phyloP scores from a whole-genome alignment of 2,329 filamentous ascomycete genomes.

The Tolypocladium cylindrosporum region DNA sequence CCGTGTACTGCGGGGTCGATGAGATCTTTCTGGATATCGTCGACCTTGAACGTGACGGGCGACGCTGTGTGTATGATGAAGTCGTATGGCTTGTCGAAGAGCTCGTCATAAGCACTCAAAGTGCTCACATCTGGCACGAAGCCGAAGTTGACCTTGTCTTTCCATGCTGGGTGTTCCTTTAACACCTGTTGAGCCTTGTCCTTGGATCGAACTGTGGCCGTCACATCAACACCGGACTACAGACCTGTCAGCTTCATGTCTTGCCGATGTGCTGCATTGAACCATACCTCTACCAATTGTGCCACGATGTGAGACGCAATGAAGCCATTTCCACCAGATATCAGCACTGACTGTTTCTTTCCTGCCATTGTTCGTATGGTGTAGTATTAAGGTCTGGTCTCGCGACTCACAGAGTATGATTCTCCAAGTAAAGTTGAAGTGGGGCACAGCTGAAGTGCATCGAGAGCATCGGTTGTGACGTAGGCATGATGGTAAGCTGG shows the following conservation, averaged over 20 bases:
- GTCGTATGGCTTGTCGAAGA: not conserved
- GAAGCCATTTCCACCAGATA: not conserved
- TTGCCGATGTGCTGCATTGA: not conserved
- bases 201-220: not conserved
- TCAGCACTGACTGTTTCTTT: not conserved
- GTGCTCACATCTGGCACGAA: not conserved
- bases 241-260: not conserved
- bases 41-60: not conserved
- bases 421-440: not conserved
- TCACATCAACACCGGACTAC: not conserved
- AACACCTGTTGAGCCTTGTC: not conserved
- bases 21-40: not conserved
- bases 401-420: not conserved
- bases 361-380: not conserved
- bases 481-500: not conserved
- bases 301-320: not conserved
- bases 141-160: not conserved
- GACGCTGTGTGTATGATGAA: not conserved
- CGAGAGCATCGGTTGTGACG: not conserved
- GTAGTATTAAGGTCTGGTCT: not conserved
- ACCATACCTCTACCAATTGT: not conserved
- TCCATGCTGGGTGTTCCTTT: not conserved
- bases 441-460: not conserved
- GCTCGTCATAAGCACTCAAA: not conserved
- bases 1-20: not conserved